These are phyloP conservation scores for Verticillium alfalfae DNA, from an alignment of 2,329 filamentous ascomycete species.

Conservation along the genomic window DNA sequence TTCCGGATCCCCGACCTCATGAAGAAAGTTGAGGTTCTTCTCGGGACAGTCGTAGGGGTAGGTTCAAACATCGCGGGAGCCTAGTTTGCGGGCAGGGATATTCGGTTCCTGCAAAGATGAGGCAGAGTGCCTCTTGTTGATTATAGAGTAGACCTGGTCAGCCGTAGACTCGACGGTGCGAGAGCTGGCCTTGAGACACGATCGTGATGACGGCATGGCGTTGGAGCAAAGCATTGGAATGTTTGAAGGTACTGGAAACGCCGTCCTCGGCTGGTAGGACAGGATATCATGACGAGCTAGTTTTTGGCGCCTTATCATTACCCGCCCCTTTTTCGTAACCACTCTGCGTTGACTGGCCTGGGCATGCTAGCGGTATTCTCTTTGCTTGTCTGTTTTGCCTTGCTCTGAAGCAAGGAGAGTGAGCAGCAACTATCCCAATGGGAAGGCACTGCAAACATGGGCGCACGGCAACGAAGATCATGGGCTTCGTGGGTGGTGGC, in stretches of 20 bases:
- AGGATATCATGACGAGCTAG: background rate
- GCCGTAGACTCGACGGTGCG: background rate
- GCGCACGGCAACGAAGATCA: no score
- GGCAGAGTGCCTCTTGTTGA: conserved; percentile 2
- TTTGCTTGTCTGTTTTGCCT: background rate
- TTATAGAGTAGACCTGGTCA: background rate
- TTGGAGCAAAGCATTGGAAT: background rate
- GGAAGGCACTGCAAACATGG: no score
- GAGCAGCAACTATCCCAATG: no score
- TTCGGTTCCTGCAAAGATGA: conserved; percentile 34
- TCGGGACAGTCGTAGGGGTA: background rate
- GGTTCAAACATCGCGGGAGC: background rate
- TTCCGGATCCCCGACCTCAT: conserved; percentile 44
- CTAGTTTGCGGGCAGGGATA: background rate
- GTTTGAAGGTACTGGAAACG: background rate
- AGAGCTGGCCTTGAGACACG: background rate
- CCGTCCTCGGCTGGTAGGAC: background rate
- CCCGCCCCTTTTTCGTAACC: background rate
- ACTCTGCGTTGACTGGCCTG: background rate
- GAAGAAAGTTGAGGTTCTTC: conserved; percentile 29
- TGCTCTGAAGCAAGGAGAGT: no score
- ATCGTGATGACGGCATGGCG: background rate
- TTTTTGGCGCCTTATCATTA: no score
- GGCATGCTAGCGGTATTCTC: background rate
- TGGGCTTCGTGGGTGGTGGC: no score